These are phyloP conservation scores for Phytomonas sp. DNA, from an alignment of 208 protist genomes.

Conservation along the genomic window DNA sequence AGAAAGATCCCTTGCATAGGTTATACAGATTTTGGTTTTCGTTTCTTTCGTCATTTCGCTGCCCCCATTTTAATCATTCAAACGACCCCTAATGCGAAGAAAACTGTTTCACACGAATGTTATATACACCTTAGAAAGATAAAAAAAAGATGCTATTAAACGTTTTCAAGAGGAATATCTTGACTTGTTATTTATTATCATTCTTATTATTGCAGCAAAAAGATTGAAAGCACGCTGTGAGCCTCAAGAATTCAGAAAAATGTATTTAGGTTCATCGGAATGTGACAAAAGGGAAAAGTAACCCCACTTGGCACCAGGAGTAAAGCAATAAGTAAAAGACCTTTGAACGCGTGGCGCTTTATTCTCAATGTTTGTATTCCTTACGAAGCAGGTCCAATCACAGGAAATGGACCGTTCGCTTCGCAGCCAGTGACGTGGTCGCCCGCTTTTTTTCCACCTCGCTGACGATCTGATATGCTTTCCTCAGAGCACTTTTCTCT, in stretches of 20 bases:
- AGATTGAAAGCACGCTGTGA: neutral
- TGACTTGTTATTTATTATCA: neutral
- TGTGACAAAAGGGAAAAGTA: neutral
- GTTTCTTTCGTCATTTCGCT: neutral
- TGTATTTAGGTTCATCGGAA: neutral
- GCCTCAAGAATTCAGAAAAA: neutral
- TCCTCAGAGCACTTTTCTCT: slow-evolving; percentile 70
- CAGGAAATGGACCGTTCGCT: slow-evolving; percentile 58
- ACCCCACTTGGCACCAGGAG: neutral
- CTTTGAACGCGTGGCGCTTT: neutral
- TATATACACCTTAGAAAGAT: neutral
- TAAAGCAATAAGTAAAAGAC: slow-evolving; percentile 9
- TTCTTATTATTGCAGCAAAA: neutral
- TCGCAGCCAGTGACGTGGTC: slow-evolving; percentile 26
- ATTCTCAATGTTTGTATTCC: neutral
- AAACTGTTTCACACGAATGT: neutral
- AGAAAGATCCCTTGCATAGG: neutral
- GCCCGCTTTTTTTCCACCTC: slow-evolving; percentile 45
- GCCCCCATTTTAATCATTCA: neutral
- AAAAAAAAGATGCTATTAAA: neutral
- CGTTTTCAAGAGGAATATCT: neutral
- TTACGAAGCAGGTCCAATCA: slow-evolving; percentile 8
- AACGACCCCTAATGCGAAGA: neutral
- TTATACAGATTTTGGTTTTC: neutral
- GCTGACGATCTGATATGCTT: slow-evolving; percentile 70